A percentile compares a stretch with the other conserved stretches of the same genome.
Conservation (phyloP, 2,329 filamentous ascomycete species). For the Aspergillus pseudonomiae region DNA sequence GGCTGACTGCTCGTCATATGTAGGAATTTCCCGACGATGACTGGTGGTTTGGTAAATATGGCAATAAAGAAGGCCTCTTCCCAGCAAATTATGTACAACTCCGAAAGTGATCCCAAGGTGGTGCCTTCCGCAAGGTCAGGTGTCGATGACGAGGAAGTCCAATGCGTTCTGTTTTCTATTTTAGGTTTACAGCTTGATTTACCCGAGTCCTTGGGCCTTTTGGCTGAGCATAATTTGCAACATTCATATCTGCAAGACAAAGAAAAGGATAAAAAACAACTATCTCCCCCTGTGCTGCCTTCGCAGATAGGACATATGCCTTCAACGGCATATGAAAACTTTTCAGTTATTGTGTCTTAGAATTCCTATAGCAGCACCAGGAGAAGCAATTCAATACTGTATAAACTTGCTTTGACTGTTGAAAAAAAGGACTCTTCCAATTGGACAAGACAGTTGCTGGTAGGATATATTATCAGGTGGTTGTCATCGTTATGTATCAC, state of each 20-base stretch:
- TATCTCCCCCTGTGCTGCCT: not conserved
- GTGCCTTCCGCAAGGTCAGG: not conserved
- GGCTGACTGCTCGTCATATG: conserved; percentile 26
- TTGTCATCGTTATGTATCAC: no score
- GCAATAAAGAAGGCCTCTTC: conserved; percentile 82
- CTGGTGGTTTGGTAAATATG: conserved; percentile 94
- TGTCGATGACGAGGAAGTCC: not conserved
- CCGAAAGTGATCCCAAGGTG: conserved; percentile 7
- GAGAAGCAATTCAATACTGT: no score
- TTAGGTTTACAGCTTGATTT: not conserved
- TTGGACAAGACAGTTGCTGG: no score
- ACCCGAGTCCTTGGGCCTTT: no score
- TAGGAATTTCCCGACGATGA: conserved; percentile 97
- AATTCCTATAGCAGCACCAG: no score
- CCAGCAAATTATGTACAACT: conserved; percentile 54
- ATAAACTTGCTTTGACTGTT: no score
- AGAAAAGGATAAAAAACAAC: not conserved
- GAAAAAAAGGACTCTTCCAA: no score
- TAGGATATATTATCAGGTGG: no score
- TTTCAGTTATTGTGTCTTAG: no score
- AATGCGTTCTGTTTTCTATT: not conserved
- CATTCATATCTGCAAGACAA: not conserved
- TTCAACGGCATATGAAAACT: no score
- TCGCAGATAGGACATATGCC: not conserved
- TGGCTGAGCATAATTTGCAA: not conserved